Evolutionary conservation across 169 alveolate genomes (phyloP), one percentile per base, ranked within the genome.

Genomic region (Cryptosporidium ubiquitum): DNA sequence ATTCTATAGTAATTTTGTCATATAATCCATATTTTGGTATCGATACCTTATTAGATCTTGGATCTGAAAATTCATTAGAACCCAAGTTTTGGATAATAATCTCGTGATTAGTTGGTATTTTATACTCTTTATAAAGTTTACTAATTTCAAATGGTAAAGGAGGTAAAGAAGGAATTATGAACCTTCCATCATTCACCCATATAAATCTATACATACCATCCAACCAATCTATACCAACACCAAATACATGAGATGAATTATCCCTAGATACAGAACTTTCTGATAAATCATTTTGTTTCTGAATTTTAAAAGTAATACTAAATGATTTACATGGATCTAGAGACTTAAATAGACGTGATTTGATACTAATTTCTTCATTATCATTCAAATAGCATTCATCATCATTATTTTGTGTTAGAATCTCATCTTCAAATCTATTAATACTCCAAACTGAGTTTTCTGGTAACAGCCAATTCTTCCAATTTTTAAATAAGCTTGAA

Each of bases 1-100:
- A 95, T 70, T 93, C 96, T 0, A 95, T 66, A 20, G 95, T 84
- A 23, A 95, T 92, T 42, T 33, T 52, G 70, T 94, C 96, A 60
- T 84, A 57, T 42, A 92, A 61, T 49, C 84, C 73, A 84, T 84
- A 94, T 26, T 73, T 47, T 3, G 74, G 66, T n/a, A 85, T 85
- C 44, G 55, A 29, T 49, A 70, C 71, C 66, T 49, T 69, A 0
- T 79, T 20, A 42, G 64, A 44, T 29, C 58, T 23, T 68, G 47
- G 3, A 7, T 55, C 33, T 20, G 12, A 20, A 31, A 33, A 55
- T 18, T 16, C 40, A 1, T 12, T 0, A 14, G 31, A 20, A 20
- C 31, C 66, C 35, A n/a, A 12, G 40, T 44, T 64, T 9, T 37
- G 33, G 23, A 79, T 61, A n/a, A 31, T 79, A 20, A 79, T 79